phyloP scores from a whole-genome alignment of 208 protist genomes.

The Trypanosoma boissoni region DNA sequence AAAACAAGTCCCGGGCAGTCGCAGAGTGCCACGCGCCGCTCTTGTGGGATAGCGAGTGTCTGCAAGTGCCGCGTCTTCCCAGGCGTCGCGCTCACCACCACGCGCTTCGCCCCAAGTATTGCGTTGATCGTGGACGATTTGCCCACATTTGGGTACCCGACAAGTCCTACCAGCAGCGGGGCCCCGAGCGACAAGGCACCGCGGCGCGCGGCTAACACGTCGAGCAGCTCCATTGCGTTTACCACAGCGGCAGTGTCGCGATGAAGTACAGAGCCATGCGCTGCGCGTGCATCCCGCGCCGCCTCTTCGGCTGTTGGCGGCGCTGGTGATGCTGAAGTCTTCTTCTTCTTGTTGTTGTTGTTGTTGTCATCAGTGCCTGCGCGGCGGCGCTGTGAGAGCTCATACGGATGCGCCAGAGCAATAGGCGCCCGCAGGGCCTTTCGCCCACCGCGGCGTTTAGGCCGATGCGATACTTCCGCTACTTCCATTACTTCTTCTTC shows the following conservation, averaged over 20 bases:
- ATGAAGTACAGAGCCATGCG: slow-evolving; percentile 11
- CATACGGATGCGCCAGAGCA: slow-evolving; percentile 71
- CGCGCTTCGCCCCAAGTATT: slow-evolving; percentile 92
- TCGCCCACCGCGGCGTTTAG: slow-evolving; percentile 61
- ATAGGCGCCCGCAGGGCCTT: slow-evolving; percentile 77
- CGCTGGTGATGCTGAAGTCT: neutral
- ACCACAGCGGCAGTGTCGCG: slow-evolving; percentile 58
- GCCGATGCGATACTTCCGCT: slow-evolving; percentile 32
- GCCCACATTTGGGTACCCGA: slow-evolving; percentile 99
- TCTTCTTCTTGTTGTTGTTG: slow-evolving; percentile 20
- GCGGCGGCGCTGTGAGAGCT: slow-evolving; percentile 54
- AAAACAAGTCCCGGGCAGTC: slow-evolving; percentile 99
- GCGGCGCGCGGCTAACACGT: slow-evolving; percentile 64
- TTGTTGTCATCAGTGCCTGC: slow-evolving; percentile 30
- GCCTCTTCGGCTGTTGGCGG: slow-evolving; percentile 69
- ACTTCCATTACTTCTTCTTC: slow-evolving; percentile 37
- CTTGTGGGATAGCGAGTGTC: slow-evolving; percentile 92
- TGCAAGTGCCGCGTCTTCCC: slow-evolving; percentile 99
- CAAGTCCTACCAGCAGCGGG: slow-evolving; percentile 91
- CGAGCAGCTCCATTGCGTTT: slow-evolving; percentile 74
- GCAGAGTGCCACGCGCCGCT: slow-evolving; percentile 91
- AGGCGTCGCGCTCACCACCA: slow-evolving; percentile 95
- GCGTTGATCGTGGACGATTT: slow-evolving; percentile 98
- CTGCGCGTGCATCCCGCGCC: slow-evolving; percentile 48
- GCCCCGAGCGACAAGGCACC: slow-evolving; percentile 35